Percentiles rank a stretch among this genome's conserved stretches.
Conservation (phyloP, 2,329 filamentous ascomycete species). For the Trichoderma lentiforme region DNA sequence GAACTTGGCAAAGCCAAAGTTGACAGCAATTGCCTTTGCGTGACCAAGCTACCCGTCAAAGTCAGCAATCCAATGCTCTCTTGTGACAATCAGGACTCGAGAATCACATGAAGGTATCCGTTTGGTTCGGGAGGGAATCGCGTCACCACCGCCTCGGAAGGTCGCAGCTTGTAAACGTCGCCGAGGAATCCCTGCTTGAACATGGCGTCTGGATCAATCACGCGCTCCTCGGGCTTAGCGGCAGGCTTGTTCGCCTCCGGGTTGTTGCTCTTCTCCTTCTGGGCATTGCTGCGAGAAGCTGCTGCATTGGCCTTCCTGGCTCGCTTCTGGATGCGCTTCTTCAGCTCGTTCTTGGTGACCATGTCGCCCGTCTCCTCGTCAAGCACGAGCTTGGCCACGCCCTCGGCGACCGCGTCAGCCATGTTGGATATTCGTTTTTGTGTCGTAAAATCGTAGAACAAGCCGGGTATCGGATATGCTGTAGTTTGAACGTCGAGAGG, state of each 20-base stretch:
- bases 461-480: background rate
- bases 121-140: slow-evolving; percentile 87
- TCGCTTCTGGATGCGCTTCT: slow-evolving; percentile 58
- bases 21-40: slow-evolving; percentile 91
- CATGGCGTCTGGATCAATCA: slow-evolving; percentile 61
- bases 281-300: slow-evolving; percentile 28
- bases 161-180: slow-evolving; percentile 67
- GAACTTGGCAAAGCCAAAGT: slow-evolving; percentile 88
- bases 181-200: slow-evolving; percentile 77
- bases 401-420: slow-evolving; percentile 15
- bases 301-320: slow-evolving; percentile 53
- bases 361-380: slow-evolving; percentile 64
- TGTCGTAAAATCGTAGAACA: background rate
- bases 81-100: background rate
- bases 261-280: slow-evolving; percentile 33
- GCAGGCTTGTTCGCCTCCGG: slow-evolving; percentile 19
- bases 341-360: slow-evolving; percentile 62
- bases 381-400: slow-evolving; percentile 52
- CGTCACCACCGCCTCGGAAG: slow-evolving; percentile 60
- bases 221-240: slow-evolving; percentile 36
- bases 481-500: background rate
- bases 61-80: background rate
- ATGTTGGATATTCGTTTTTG: background rate
- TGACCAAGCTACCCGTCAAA: slow-evolving; percentile 64
- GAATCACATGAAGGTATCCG: slow-evolving; percentile 69